Evolutionary conservation across 2,329 filamentous ascomycete species (phyloP).

Genomic region (Fusarium mangiferae): DNA sequence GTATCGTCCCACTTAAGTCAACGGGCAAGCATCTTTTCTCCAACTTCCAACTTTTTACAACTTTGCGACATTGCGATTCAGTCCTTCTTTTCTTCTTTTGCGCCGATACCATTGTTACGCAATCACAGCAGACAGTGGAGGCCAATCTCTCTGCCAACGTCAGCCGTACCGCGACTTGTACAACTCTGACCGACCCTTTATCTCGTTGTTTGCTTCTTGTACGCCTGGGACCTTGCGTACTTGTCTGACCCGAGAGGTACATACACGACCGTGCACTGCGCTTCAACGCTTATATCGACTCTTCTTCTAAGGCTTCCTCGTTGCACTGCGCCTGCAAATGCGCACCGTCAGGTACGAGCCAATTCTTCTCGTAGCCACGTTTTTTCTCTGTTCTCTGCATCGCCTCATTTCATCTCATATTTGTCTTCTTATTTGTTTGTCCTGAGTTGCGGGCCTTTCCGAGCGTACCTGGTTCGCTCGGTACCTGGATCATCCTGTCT

Average conservation of each 20-base stretch:
- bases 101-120: neutral
- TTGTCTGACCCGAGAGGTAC: conserved; percentile 18
- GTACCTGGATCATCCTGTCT: conserved; percentile 37
- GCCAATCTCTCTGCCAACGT: conserved; percentile 1
- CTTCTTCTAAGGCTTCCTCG: neutral
- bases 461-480: conserved; percentile 27
- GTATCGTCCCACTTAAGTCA: conserved; percentile 29
- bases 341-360: conserved; percentile 35
- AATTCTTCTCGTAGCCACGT: conserved; percentile 7
- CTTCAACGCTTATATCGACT: conserved; percentile 13
- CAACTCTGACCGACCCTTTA: conserved; percentile 10
- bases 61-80: conserved; percentile 1
- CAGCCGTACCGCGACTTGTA: conserved; percentile 1
- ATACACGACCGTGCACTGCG: conserved; percentile 17
- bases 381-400: neutral
- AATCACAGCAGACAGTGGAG: neutral
- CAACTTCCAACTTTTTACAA: conserved; percentile 31
- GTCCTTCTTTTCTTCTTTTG: neutral
- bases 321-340: conserved; percentile 31
- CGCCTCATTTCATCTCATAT: conserved; percentile 5
- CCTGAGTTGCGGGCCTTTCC: conserved; percentile 26
- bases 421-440: neutral
- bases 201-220: conserved; percentile 27
- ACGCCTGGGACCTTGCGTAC: conserved; percentile 22
- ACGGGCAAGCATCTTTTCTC: conserved; percentile 6